phyloP scores from a whole-genome alignment of 371 early-diverging fungal species.

The Syncephalastrum sp. region DNA sequence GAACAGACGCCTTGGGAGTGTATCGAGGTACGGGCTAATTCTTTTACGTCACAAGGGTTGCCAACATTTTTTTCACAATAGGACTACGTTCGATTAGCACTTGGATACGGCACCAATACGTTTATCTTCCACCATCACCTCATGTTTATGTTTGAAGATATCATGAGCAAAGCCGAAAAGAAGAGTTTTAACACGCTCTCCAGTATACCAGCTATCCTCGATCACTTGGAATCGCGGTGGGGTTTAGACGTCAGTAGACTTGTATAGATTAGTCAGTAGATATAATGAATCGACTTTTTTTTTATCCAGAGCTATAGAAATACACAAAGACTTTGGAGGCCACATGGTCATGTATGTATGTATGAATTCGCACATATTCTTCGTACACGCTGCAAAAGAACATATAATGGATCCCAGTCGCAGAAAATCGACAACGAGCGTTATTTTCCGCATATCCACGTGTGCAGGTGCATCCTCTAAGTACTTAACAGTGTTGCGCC shows the following conservation, averaged over 20 bases:
- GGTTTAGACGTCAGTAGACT: constrained; percentile 48
- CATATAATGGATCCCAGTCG: no score
- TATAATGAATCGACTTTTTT: neutral
- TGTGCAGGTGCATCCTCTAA: no score
- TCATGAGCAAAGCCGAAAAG: constrained; percentile 86
- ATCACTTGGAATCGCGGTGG: constrained; percentile 80
- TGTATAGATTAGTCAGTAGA: constrained; percentile 5
- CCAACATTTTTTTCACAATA: constrained; percentile 18
- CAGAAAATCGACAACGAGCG: no score
- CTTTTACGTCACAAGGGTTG: neutral
- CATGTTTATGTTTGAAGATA: constrained; percentile 90
- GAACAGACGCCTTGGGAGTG: constrained; percentile 73
- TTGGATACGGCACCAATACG: constrained; percentile 81
- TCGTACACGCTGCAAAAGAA: no score
- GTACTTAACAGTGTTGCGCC: no score
- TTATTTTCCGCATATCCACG: no score
- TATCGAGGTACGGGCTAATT: constrained; percentile 46
- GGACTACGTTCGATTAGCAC: constrained; percentile 71
- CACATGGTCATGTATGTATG: no score
- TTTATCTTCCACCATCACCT: constrained; percentile 93
- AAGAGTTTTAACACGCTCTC: constrained; percentile 84
- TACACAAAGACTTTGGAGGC: no score
- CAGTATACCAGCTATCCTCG: constrained; percentile 78
- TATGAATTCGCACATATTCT: no score
- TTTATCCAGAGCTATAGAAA: no score